phyloP scores from a whole-genome alignment of 2,329 filamentous ascomycete genomes.

The Phialophora chinensis region DNA sequence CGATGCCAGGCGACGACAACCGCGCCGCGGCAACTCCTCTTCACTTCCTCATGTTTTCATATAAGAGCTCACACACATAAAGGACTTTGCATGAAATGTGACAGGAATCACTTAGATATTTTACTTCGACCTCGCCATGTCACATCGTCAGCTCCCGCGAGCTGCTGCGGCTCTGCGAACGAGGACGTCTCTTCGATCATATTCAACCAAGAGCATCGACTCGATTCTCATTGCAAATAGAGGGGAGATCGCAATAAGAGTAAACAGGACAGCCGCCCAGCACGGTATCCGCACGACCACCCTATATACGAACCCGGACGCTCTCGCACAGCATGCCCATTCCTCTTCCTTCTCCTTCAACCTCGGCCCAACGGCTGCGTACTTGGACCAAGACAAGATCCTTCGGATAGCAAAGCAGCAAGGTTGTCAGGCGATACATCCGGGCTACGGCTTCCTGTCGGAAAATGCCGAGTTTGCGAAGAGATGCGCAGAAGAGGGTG shows the following conservation, averaged over 20 bases:
- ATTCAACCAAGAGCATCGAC: slow-evolving; percentile 33
- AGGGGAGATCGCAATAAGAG: slow-evolving; percentile 93
- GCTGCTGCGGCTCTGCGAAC: slow-evolving; percentile 23
- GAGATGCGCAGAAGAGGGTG: slow-evolving; percentile 84
- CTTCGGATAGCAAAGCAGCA: slow-evolving; percentile 84
- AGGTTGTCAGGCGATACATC: slow-evolving; percentile 89
- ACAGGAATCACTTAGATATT: neutral
- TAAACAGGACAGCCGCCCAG: slow-evolving; percentile 83
- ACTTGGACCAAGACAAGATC: slow-evolving; percentile 92
- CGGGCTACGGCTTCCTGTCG: slow-evolving; percentile 83
- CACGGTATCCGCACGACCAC: slow-evolving; percentile 93
- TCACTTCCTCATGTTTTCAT: neutral
- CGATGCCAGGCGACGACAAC: slow-evolving; percentile 29
- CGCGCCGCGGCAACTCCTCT: slow-evolving; percentile 10
- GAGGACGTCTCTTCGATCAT: slow-evolving; percentile 15
- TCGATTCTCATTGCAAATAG: slow-evolving; percentile 83
- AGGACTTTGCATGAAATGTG: slow-evolving; percentile 6
- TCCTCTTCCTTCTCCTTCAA: slow-evolving; percentile 83
- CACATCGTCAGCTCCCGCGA: slow-evolving; percentile 23
- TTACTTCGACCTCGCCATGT: slow-evolving; percentile 15
- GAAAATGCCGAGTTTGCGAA: slow-evolving; percentile 92
- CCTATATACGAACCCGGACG: slow-evolving; percentile 92
- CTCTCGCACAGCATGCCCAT: slow-evolving; percentile 82
- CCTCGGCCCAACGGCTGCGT: slow-evolving; percentile 80
- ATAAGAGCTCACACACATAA: neutral